phyloP scores from a whole-genome alignment of 2,329 filamentous ascomycete species.

The Aureobasidium melanogenum region DNA sequence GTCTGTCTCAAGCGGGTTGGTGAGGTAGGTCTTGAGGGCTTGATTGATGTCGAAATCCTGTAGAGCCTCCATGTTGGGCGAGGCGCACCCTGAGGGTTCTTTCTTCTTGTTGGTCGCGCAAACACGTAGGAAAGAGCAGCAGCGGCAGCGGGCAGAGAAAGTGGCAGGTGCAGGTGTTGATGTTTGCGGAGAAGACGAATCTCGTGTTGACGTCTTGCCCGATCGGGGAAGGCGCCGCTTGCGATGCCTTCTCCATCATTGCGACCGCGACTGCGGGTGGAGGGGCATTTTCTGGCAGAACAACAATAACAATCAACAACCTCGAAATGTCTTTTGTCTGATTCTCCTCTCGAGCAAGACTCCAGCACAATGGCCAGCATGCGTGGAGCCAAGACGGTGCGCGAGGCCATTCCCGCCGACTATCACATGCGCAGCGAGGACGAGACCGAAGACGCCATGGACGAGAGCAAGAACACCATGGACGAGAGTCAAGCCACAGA shows the following conservation, averaged over 20 bases:
- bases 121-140: background rate
- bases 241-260: background rate
- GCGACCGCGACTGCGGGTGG: background rate
- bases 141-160: background rate
- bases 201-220: slow-evolving; percentile 8
- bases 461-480: slow-evolving; percentile 40
- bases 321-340: background rate
- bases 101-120: background rate
- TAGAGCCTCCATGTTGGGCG: slow-evolving; percentile 13
- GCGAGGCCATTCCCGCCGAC: slow-evolving; percentile 12
- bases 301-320: slow-evolving; percentile 1
- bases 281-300: background rate
- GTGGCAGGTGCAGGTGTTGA: background rate
- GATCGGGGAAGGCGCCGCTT: background rate
- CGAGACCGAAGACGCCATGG: slow-evolving; percentile 23
- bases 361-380: slow-evolving; percentile 9
- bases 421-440: slow-evolving; percentile 13
- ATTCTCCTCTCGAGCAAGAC: background rate
- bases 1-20: slow-evolving; percentile 72
- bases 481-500: slow-evolving; percentile 44
- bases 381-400: slow-evolving; percentile 2
- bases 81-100: background rate
- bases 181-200: slow-evolving; percentile 9
- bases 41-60: slow-evolving; percentile 87
- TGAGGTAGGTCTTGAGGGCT: slow-evolving; percentile 93